These are phyloP conservation scores for Nakazawaea wyomingensis DNA, from an alignment of 805 yeast genomes.

Conservation along the genomic window DNA sequence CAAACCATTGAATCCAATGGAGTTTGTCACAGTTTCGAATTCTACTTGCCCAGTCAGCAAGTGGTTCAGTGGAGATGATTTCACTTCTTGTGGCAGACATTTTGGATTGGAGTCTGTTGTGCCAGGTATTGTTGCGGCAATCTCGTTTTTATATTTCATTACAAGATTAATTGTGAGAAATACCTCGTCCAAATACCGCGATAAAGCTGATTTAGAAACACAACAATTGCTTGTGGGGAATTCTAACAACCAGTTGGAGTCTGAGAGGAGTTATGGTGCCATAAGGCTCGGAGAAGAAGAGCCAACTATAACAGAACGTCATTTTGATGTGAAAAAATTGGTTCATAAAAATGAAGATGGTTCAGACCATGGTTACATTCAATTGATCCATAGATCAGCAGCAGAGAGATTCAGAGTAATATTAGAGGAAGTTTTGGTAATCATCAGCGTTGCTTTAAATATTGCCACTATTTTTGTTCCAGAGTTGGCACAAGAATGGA, in stretches of 20 bases:
- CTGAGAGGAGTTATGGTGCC: slow-evolving; percentile 15
- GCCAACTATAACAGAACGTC: slow-evolving; percentile 43
- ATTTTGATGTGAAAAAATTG: slow-evolving; percentile 58
- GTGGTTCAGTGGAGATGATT: slow-evolving; percentile 33
- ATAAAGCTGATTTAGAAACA: slow-evolving; percentile 9
- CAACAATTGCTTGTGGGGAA: slow-evolving; percentile 8
- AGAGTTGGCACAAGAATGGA: slow-evolving; percentile 31
- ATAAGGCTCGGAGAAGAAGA: slow-evolving; percentile 6
- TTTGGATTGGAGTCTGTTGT: slow-evolving; percentile 25
- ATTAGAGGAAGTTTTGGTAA: slow-evolving; percentile 36
- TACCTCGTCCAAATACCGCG: slow-evolving; percentile 3
- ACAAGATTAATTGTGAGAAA: slow-evolving; percentile 5
- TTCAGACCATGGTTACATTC: slow-evolving; percentile 50
- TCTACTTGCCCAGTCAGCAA: neutral
- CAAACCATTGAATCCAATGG: neutral
- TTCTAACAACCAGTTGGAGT: neutral
- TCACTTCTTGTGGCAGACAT: slow-evolving; percentile 42
- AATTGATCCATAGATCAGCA: slow-evolving; percentile 40
- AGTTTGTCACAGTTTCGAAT: neutral
- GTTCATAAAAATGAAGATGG: slow-evolving; percentile 55
- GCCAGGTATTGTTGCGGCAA: slow-evolving; percentile 13
- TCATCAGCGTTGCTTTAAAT: slow-evolving; percentile 32
- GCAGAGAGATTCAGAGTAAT: slow-evolving; percentile 52
- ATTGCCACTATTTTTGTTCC: slow-evolving; percentile 27
- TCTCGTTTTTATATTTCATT: slow-evolving; percentile 9